These are phyloP conservation scores for Willaertia magna DNA, from an alignment of 208 protist genomes.

Conservation along the genomic window DNA sequence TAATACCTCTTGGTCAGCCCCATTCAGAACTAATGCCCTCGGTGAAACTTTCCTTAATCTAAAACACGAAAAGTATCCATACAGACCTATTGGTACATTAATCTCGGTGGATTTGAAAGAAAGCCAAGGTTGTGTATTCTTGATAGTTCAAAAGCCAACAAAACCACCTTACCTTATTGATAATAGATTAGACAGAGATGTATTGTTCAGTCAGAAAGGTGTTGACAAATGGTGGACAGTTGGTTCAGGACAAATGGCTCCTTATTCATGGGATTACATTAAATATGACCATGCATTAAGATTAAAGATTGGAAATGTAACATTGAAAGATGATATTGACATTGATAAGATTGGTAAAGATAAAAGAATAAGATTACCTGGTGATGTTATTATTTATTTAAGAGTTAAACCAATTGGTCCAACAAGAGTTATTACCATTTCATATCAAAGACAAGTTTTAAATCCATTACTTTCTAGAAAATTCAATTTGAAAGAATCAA, in stretches of 20 bases:
- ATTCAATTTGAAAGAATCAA: neutral
- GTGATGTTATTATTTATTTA: neutral
- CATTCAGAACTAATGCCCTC: neutral
- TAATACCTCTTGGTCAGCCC: neutral
- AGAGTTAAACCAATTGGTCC: neutral
- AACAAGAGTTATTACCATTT: neutral
- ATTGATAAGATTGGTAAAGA: neutral
- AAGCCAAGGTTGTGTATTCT: neutral
- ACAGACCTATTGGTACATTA: neutral
- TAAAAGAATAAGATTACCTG: neutral
- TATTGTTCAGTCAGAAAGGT: neutral
- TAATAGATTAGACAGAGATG: neutral
- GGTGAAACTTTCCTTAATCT: neutral
- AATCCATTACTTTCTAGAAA: neutral
- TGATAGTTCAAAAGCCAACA: neutral
- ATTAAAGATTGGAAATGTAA: neutral
- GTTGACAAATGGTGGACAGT: neutral
- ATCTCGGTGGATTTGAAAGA: neutral
- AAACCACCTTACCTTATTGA: conserved; percentile 1
- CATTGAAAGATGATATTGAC: neutral
- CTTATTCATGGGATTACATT: neutral
- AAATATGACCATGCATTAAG: neutral
- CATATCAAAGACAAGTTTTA: neutral
- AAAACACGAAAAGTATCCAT: neutral
- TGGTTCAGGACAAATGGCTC: neutral